A percentile compares a stretch with the other conserved stretches of the same genome.
Conservation (phyloP, 768 basidiomycete species). For the Leccinum broughii region DNA sequence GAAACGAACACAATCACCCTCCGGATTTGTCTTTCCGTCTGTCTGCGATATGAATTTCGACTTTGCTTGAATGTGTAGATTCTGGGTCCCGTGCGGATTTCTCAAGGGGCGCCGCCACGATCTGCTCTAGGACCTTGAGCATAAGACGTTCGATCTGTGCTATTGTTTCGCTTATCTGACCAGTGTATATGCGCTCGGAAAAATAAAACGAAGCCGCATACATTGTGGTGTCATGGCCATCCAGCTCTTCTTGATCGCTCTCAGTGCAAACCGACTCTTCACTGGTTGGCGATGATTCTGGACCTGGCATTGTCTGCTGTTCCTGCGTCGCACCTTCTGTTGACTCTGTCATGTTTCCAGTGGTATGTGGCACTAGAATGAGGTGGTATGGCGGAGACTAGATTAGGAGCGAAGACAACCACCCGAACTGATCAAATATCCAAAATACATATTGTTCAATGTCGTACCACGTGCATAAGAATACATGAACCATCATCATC, state of each 20-base stretch:
- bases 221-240: conserved; percentile 5
- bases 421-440: not conserved
- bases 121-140: conserved; percentile 35
- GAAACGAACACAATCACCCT: conserved; percentile 25
- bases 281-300: not conserved
- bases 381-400: not conserved
- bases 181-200: conserved; percentile 4
- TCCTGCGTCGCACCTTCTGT: not conserved
- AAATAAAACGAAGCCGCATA: conserved; percentile 4
- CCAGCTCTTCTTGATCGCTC: conserved; percentile 15
- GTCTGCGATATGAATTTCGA: conserved; percentile 38
- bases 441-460: not conserved
- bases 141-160: conserved; percentile 32
- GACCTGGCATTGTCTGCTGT: not conserved
- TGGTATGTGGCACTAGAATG: not conserved
- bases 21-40: conserved; percentile 33
- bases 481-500: conserved; percentile 15
- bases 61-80: conserved; percentile 17
- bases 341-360: not conserved
- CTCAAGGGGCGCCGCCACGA: conserved; percentile 18
- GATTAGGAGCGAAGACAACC: too few species aligned
- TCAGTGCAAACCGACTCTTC: conserved; percentile 4
- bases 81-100: conserved; percentile 2
- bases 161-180: conserved; percentile 23
- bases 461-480: conserved; percentile 1